Percentiles rank a stretch among this genome's conserved stretches.
Conservation (phyloP, 129 eudicot genomes). For the Centella asiatica region DNA sequence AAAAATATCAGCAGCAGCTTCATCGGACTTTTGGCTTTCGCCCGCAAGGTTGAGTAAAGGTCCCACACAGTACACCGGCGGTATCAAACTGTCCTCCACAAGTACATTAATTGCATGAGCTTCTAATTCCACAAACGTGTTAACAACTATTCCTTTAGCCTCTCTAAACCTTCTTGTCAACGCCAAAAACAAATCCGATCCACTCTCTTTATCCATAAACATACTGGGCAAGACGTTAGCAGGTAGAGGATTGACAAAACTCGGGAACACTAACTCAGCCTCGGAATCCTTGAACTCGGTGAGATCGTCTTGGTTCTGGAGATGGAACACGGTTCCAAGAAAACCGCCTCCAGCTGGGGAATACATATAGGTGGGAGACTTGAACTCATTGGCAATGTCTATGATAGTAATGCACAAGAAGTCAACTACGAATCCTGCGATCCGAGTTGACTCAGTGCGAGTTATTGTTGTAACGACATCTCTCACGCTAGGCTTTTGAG, state of each 20-base stretch:
- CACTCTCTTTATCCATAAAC: not conserved
- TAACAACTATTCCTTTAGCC: not conserved
- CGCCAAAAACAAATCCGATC: not conserved
- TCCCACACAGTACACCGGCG: not conserved
- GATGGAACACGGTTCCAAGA: constrained; percentile 1
- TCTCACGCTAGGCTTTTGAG: not conserved
- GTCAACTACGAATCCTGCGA: constrained; percentile 4
- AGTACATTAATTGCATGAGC: not conserved
- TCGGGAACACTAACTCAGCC: not conserved
- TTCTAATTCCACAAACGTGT: not conserved
- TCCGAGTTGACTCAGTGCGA: not conserved
- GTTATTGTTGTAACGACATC: no score
- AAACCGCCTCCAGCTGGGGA: not conserved
- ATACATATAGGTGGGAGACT: constrained; percentile 3
- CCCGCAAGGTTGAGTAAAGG: not conserved
- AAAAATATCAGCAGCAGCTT: not conserved
- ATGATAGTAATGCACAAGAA: not conserved
- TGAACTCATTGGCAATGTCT: constrained; percentile 1
- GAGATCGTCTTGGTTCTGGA: constrained; percentile 6
- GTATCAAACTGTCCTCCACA: not conserved
- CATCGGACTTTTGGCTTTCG: not conserved
- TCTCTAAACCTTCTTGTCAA: not conserved
- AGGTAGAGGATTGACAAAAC: not conserved
- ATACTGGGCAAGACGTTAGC: not conserved
- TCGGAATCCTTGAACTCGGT: not conserved